phyloP scores from a whole-genome alignment of 306 rosid genomes.

The Cicer chorassanicum region DNA sequence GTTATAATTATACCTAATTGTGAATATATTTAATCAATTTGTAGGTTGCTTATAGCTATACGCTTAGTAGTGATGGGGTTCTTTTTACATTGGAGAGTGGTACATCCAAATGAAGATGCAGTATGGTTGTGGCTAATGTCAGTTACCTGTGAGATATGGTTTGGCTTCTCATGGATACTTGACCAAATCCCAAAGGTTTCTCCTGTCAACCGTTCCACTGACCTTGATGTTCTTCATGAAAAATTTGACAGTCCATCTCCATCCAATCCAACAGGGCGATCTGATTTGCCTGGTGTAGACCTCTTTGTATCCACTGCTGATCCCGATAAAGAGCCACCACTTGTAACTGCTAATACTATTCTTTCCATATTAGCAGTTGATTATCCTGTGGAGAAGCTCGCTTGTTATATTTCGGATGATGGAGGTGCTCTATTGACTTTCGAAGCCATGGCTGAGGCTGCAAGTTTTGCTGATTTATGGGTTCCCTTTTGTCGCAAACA shows the following conservation, averaged over 20 bases:
- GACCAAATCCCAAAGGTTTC: constrained; percentile 57
- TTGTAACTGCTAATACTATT: constrained; percentile 60
- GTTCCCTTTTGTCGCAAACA: constrained; percentile 65
- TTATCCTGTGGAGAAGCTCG: constrained; percentile 61
- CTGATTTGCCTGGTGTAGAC: constrained; percentile 57
- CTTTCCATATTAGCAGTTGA: constrained; percentile 60
- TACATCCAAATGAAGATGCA: constrained; percentile 67
- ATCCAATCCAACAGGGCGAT: constrained; percentile 57
- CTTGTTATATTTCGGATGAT: constrained; percentile 61
- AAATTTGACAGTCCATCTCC: constrained; percentile 56
- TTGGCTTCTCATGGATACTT: constrained; percentile 61
- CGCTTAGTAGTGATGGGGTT: constrained; percentile 64
- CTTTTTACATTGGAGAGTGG: constrained; percentile 80
- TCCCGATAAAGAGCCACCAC: constrained; percentile 63
- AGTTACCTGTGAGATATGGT: constrained; percentile 58
- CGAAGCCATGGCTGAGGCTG: constrained; percentile 70
- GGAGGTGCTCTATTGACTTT: constrained; percentile 63
- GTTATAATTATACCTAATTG: background rate
- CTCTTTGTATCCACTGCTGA: constrained; percentile 61
- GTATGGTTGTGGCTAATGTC: constrained; percentile 65
- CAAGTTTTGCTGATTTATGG: constrained; percentile 64
- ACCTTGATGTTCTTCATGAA: constrained; percentile 53
- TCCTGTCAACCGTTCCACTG: constrained; percentile 53
- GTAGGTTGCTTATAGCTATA: constrained; percentile 65
- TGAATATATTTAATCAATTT: background rate